These are phyloP conservation scores for Asterionellopsis glacialis DNA, from an alignment of 108 stramenopile species.

Conservation along the genomic window DNA sequence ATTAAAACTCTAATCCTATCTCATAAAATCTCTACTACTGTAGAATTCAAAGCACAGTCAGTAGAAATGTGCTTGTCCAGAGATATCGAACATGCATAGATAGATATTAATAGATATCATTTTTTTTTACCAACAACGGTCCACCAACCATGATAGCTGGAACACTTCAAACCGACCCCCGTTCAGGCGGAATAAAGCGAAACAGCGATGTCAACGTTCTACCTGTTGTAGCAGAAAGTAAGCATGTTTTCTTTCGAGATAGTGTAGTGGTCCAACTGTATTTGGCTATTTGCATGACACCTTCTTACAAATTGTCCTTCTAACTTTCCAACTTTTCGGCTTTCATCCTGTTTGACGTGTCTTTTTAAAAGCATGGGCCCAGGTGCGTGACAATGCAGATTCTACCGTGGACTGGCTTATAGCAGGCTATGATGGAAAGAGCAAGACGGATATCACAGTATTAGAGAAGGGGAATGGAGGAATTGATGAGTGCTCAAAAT, in stretches of 20 bases:
- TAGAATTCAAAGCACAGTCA: no score
- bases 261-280: not conserved
- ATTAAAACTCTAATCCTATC: no score
- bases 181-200: conserved; percentile 65
- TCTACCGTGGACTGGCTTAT: conserved; percentile 67
- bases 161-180: conserved; percentile 74
- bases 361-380: conserved; percentile 41
- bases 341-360: conserved; percentile 1
- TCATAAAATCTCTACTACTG: no score
- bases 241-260: conserved; percentile 4
- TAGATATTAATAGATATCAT: no score
- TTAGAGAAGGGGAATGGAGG: conserved; percentile 65
- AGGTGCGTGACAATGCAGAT: conserved; percentile 67
- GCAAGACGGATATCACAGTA: conserved; percentile 74
- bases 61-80: no score
- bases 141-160: conserved; percentile 25
- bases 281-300: not conserved
- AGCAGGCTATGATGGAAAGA: conserved; percentile 59
- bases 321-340: conserved; percentile 6
- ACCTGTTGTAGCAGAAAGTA: conserved; percentile 47
- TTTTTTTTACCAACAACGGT: no score
- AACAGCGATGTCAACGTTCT: conserved; percentile 67
- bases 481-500: conserved; percentile 40
- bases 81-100: no score
- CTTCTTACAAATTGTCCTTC: not conserved